Base-by-base conservation (phyloP, 2,329 filamentous ascomycete species). In the Colletotrichum sublineola region DNA sequence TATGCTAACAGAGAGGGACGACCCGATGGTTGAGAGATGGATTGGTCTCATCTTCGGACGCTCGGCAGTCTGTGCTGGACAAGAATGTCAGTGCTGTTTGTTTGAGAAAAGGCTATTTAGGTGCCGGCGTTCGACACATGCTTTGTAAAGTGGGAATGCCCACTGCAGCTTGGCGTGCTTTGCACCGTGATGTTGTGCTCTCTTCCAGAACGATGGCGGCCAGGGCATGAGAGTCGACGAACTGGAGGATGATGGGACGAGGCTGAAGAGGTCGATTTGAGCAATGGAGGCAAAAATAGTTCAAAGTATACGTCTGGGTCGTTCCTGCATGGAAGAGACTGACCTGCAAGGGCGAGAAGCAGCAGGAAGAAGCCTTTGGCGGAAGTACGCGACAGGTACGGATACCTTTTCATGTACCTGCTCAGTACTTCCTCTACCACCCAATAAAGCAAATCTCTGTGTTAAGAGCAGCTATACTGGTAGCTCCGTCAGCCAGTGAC, bases 281-380 rank as follows among this genome's bases (percentile, higher is more conserved):
- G 58, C 65, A 52, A 63, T 68, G 52, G 58, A 14, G 29, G 31
- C 31, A 36, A 52, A n/a, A 53, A 42, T 9, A 42, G 65, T 58
- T 57, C 52, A 42, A 68, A 14, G 6, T 58, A 8, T 3, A 29
- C 31, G 65, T 72, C 69, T 58, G 58, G 68, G 69, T 68, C 58
- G 65, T 72, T 72, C 69, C 68, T 63, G 69, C 58, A 64, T 42
- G 48, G 61, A 29, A 48, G 6, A 38, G 24, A 63, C 48, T 31
- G 46, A 11, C 9, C 33, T 56, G 53, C 20, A 44, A 12, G 6
- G 46, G 46, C n/a, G n/a, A 12, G 12, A 46, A 20, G 20, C 33
- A n/a, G 20, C 20, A 24, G 33, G 53, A 15, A 14, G 33, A 33
- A 57, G 53, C 24, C 24, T 8, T 40, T 20, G 36, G 36, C 38